phyloP scores from a whole-genome alignment of 2,329 filamentous ascomycete species.

The Diaporthe humulicola region DNA sequence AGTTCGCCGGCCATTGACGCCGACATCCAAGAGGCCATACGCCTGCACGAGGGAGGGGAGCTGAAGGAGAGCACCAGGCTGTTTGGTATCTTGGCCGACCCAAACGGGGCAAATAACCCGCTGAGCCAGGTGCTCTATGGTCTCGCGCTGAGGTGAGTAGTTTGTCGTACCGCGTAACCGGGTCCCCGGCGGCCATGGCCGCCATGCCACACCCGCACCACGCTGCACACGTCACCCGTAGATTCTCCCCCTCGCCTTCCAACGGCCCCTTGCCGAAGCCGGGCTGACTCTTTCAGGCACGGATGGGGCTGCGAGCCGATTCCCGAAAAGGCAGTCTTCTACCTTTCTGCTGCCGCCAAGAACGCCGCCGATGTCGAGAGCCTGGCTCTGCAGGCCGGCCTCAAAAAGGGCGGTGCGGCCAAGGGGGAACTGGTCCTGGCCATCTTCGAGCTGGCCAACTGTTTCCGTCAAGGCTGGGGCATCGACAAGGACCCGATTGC shows the following conservation, averaged over 20 bases:
- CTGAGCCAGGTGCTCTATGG: conserved; percentile 97
- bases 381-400: conserved; percentile 84
- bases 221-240: neutral
- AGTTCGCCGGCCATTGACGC: conserved; percentile 69
- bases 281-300: conserved; percentile 70
- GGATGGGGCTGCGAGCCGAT: conserved; percentile 90
- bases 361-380: conserved; percentile 92
- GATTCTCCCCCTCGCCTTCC: too few relatives aligned
- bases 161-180: neutral
- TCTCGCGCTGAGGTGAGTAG: conserved; percentile 82
- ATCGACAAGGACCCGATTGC: conserved; percentile 87
- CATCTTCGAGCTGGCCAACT: conserved; percentile 94
- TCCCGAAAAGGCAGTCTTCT: conserved; percentile 80
- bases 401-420: conserved; percentile 92
- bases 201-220: neutral
- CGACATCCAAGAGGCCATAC: conserved; percentile 95
- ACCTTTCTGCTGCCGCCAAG: conserved; percentile 88
- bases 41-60: conserved; percentile 88
- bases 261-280: neutral
- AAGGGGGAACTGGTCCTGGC: conserved; percentile 97
- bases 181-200: neutral
- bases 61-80: conserved; percentile 84
- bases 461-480: conserved; percentile 95
- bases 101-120: conserved; percentile 88
- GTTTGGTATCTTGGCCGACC: conserved; percentile 87